Base-by-base conservation (phyloP, 2,329 filamentous ascomycete species). In the Xylogone sp. region DNA sequence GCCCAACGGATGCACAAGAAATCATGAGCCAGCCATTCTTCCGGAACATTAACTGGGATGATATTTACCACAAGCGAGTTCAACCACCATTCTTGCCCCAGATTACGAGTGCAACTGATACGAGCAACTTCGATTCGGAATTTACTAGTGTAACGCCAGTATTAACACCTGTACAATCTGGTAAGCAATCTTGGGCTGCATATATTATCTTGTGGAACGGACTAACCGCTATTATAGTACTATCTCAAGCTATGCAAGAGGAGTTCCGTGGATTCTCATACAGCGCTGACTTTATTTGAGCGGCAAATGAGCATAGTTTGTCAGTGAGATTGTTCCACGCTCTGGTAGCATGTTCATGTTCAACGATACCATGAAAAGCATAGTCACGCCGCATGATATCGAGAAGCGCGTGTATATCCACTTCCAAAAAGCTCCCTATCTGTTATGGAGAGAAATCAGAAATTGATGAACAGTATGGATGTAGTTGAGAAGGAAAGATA, bases 21-120 rank as follows among this genome's bases (percentile, higher is more conserved):
- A 88, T 99, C 66, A 99, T 99, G 94, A 95, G 86, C 67, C 94
- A 99, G 69, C 90, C 94, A 1, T 99, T 99, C 78, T 99, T 99
- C 78, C 81, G 91, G 56, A 96, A 94, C 68, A 89, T 97, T 69
- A 96, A 94, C 72, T 99, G 94, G 94, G 94, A 99, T 59, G 94
- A 99, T 67, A 91, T 99, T 55, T 97, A 97, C 70, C 83, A 97
- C 74, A 99, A 97, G 82, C 83, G 90, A 31, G 84, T 97, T 19
- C 81, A 85, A 49, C 88, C 94, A 49, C 94, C 94, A 1, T 97
- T 97, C 75, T 71, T 92, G 70, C 94, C 94, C 18, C 83, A 83
- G 34, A 96, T 99, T 64, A 94, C 88, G 72, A 95, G 82, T 68
- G 82, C 92, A 8, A 97, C 94, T 43, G 94, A 99, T 74, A 99